These are phyloP conservation scores for Begonia fuchsioides DNA, from an alignment of 306 rosid species.

Conservation along the genomic window DNA sequence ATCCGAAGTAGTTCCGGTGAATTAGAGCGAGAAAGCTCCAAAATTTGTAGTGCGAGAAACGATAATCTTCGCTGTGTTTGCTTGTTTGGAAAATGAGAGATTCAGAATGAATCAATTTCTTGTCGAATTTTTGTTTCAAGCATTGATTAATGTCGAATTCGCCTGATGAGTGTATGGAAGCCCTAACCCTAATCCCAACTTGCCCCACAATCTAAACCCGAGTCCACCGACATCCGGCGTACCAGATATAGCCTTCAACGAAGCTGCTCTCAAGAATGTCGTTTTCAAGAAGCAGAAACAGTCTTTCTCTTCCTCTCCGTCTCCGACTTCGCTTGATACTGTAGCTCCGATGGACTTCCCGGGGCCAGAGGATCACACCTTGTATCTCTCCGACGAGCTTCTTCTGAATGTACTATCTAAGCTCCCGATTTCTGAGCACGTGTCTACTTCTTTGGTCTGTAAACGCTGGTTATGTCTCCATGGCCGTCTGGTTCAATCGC, in stretches of 20 bases:
- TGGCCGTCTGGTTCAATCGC: conserved; percentile 47
- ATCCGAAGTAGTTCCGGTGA: too few species aligned
- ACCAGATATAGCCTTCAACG: conserved; percentile 8
- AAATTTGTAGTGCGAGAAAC: too few species aligned
- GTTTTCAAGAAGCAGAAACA: conserved; percentile 22
- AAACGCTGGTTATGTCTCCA: conserved; percentile 83
- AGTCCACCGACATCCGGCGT: conserved; percentile 1
- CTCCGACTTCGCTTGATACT: conserved; percentile 13
- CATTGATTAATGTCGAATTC: background rate
- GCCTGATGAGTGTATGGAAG: background rate
- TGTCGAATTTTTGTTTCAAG: background rate
- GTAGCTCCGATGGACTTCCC: conserved; percentile 6
- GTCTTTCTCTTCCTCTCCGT: conserved; percentile 5
- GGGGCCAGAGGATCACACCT: conserved; percentile 5
- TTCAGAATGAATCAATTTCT: background rate
- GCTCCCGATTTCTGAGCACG: conserved; percentile 34
- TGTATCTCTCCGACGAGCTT: conserved; percentile 42
- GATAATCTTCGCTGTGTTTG: too few species aligned
- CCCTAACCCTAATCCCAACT: background rate
- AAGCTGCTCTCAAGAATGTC: conserved; percentile 23
- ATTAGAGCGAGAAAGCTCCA: too few species aligned
- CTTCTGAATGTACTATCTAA: conserved; percentile 49
- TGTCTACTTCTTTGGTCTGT: conserved; percentile 54
- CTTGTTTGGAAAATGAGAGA: too few species aligned
- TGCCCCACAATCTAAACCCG: background rate